phyloP scores from a whole-genome alignment of 2,329 filamentous ascomycete genomes.

The Diaporthe eres region DNA sequence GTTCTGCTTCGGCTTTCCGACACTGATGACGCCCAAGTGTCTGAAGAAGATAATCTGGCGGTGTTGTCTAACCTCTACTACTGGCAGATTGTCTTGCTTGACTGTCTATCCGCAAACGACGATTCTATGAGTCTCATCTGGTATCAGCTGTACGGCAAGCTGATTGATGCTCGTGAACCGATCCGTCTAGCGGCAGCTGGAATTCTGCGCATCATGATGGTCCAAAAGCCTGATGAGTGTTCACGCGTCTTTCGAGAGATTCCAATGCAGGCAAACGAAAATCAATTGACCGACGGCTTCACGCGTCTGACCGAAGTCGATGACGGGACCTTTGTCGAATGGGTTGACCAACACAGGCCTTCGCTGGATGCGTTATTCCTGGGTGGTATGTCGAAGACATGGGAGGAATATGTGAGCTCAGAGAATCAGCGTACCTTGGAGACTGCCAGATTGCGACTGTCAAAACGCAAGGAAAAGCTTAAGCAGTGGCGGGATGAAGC shows the following conservation, averaged over 20 bases:
- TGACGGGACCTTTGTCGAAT: slow-evolving; percentile 87
- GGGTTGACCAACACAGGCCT: slow-evolving; percentile 86
- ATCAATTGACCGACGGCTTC: slow-evolving; percentile 80
- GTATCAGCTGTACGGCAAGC: slow-evolving; percentile 92
- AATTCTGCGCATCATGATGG: slow-evolving; percentile 91
- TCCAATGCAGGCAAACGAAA: slow-evolving; percentile 71
- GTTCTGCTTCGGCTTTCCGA: slow-evolving; percentile 88
- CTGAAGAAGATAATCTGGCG: slow-evolving; percentile 73
- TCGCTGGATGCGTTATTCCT: slow-evolving; percentile 88
- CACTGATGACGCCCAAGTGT: slow-evolving; percentile 75
- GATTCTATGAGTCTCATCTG: slow-evolving; percentile 88
- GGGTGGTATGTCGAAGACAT: slow-evolving; percentile 82
- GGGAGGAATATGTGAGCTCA: slow-evolving; percentile 87
- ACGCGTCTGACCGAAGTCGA: slow-evolving; percentile 89
- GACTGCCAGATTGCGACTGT: slow-evolving; percentile 77
- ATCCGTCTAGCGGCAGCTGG: slow-evolving; percentile 84
- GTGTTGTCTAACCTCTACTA: slow-evolving; percentile 91
- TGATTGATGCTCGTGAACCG: slow-evolving; percentile 77
- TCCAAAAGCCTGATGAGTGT: slow-evolving; percentile 92
- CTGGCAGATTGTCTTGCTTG: slow-evolving; percentile 94
- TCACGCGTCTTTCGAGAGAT: slow-evolving; percentile 79
- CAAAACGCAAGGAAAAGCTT: slow-evolving; percentile 85
- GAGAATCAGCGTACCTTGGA: slow-evolving; percentile 89
- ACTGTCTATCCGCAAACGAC: slow-evolving; percentile 82
- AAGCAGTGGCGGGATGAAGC: slow-evolving; percentile 84